phyloP scores from a whole-genome alignment of 352 stramenopile species.

The Globisporangium emineosum region DNA sequence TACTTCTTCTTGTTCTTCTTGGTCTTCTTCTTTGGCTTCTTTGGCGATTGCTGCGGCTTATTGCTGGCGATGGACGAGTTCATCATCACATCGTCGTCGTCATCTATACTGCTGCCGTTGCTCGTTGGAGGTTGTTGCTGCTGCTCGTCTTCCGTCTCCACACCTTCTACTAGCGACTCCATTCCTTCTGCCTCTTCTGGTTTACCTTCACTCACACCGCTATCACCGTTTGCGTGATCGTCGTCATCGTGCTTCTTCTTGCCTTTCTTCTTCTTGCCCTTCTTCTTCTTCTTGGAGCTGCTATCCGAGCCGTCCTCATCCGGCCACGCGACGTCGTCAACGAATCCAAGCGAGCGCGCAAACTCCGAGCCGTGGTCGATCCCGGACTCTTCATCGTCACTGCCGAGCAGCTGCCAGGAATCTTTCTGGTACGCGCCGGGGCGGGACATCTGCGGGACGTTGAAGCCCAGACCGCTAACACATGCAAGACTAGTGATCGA shows the following conservation, averaged over 20 bases:
- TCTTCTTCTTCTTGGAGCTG: conserved; percentile 80
- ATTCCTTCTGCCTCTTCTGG: conserved; percentile 16
- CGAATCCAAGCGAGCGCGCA: conserved; percentile 72
- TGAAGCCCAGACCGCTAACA: conserved; percentile 69
- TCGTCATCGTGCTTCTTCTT: conserved; percentile 13
- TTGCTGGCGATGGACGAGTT: conserved; percentile 1
- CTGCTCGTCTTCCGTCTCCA: conserved; percentile 2
- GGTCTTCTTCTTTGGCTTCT: conserved; percentile 47
- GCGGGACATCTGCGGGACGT: conserved; percentile 61
- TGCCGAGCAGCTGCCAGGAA: conserved; percentile 53
- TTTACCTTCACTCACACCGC: background rate
- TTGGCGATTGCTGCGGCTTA: conserved; percentile 13
- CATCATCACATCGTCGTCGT: conserved; percentile 6
- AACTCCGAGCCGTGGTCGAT: conserved; percentile 86
- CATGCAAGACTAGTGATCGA: conserved; percentile 51
- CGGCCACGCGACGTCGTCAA: conserved; percentile 83
- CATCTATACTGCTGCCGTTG: conserved; percentile 16
- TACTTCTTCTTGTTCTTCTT: conserved; percentile 56
- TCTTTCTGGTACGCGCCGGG: conserved; percentile 52
- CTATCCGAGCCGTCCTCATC: conserved; percentile 47
- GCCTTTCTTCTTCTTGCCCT: conserved; percentile 54
- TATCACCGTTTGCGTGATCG: conserved; percentile 8
- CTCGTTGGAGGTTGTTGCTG: conserved; percentile 4
- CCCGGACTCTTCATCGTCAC: conserved; percentile 43
- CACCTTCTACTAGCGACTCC: conserved; percentile 13